phyloP scores from a whole-genome alignment of 495 filamentous ascomycete species.

The Lepidopterella palustris region DNA sequence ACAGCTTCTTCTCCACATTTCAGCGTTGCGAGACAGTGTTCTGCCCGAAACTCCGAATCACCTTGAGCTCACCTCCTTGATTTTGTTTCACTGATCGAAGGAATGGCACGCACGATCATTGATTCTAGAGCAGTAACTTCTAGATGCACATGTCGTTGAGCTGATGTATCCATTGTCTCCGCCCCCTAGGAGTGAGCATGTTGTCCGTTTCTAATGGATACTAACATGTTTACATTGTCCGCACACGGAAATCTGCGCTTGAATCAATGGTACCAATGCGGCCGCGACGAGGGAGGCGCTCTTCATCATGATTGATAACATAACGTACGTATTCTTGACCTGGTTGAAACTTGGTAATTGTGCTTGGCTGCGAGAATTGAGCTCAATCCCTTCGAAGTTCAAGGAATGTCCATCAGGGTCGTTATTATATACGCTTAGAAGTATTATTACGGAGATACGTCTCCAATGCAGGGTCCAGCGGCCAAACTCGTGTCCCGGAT shows the following conservation, averaged over 20 bases:
- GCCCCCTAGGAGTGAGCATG: not conserved
- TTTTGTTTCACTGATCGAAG: too few relatives aligned
- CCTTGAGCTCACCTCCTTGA: too few relatives aligned
- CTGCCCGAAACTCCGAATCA: too few relatives aligned
- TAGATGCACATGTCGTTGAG: not conserved
- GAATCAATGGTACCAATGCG: not conserved
- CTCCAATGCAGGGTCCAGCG: not conserved
- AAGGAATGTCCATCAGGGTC: not conserved
- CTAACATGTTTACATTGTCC: not conserved
- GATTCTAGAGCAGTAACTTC: not conserved
- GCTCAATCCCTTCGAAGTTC: not conserved
- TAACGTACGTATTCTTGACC: not conserved
- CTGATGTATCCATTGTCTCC: not conserved
- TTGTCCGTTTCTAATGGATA: not conserved
- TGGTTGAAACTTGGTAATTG: not conserved
- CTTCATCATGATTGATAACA: not conserved
- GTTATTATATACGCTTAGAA: not conserved
- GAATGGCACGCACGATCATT: not conserved
- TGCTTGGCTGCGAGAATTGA: not conserved
- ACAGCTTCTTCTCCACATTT: too few relatives aligned
- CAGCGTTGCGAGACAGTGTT: too few relatives aligned
- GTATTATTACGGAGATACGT: not conserved
- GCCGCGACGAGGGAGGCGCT: not conserved
- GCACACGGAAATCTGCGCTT: not conserved
- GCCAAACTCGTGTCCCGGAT: not conserved